These are phyloP conservation scores for Dichomitus squalens DNA, from an alignment of 1,284 basidiomycete genomes.

Conservation along the genomic window DNA sequence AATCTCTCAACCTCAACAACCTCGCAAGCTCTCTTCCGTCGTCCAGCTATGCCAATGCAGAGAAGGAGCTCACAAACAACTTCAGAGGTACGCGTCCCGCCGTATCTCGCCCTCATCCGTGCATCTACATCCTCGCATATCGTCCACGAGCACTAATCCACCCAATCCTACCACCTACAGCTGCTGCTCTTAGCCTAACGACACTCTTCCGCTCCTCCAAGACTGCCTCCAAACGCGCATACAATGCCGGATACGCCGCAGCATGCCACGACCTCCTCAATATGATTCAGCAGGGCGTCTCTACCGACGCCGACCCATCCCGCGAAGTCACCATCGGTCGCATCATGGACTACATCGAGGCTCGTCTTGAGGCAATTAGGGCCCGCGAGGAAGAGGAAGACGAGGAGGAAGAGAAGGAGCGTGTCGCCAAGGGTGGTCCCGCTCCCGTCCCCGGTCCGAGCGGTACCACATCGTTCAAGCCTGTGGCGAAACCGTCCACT, in stretches of 20 bases:
- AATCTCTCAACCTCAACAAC: constrained; percentile 75
- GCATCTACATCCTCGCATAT: background rate
- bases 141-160: background rate
- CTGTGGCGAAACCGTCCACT: constrained; percentile 15
- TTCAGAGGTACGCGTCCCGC: constrained; percentile 61
- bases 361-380: constrained; percentile 64
- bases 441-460: constrained; percentile 22
- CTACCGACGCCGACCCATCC: constrained; percentile 37
- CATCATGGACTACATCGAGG: constrained; percentile 76
- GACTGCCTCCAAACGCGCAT: constrained; percentile 72
- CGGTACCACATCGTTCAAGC: constrained; percentile 14
- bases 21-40: constrained; percentile 72
- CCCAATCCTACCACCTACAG: constrained; percentile 37
- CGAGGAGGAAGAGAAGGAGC: constrained; percentile 69
- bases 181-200: constrained; percentile 80
- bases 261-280: constrained; percentile 77
- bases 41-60: constrained; percentile 61
- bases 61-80: constrained; percentile 77
- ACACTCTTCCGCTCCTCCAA: constrained; percentile 77
- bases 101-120: constrained; percentile 1
- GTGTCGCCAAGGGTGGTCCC: constrained; percentile 19
- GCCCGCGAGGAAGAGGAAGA: constrained; percentile 76
- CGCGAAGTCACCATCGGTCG: constrained; percentile 65
- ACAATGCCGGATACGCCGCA: constrained; percentile 74
- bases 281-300: constrained; percentile 79